phyloP scores from a whole-genome alignment of 176 grass and related monocot genomes.

The Oryza coarctata region DNA sequence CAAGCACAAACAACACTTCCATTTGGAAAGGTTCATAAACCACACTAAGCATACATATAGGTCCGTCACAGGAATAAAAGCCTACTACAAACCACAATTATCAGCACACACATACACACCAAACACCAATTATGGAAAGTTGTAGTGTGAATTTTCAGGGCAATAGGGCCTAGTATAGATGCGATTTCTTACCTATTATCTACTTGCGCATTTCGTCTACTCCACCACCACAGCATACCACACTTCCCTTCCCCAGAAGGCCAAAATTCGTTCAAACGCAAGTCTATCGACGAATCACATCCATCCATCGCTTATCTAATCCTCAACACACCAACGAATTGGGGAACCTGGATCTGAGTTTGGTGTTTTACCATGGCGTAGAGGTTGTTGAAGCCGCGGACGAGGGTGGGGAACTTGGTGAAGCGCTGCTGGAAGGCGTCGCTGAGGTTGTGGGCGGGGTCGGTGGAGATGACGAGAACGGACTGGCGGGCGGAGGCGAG shows the following conservation, averaged over 20 bases:
- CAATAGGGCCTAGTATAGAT: too few relatives aligned
- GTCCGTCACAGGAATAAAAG: constrained; percentile 7
- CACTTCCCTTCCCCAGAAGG: too few relatives aligned
- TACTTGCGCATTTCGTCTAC: too few relatives aligned
- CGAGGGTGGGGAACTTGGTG: constrained; percentile 99
- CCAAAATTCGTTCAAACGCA: too few relatives aligned
- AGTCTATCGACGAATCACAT: too few relatives aligned
- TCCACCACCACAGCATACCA: too few relatives aligned
- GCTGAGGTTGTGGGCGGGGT: constrained; percentile 98
- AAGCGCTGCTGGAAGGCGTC: constrained; percentile 99
- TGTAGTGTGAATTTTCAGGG: neutral
- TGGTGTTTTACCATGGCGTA: constrained; percentile 75
- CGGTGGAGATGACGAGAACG: constrained; percentile 98
- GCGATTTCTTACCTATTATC: too few relatives aligned
- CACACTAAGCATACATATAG: too few relatives aligned
- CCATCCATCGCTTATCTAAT: too few relatives aligned
- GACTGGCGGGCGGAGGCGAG: constrained; percentile 82
- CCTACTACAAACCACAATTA: constrained; percentile 25
- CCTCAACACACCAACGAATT: too few relatives aligned
- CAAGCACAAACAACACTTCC: neutral
- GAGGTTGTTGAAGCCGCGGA: constrained; percentile 92
- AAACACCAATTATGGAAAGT: constrained; percentile 33
- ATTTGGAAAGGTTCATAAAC: neutral
- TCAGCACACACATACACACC: neutral
- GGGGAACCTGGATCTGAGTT: too few relatives aligned